Percentiles rank a stretch among this genome's conserved stretches.
Evolutionary conservation across 768 basidiomycete species (phyloP).

Genomic region (Cyathus striatus): DNA sequence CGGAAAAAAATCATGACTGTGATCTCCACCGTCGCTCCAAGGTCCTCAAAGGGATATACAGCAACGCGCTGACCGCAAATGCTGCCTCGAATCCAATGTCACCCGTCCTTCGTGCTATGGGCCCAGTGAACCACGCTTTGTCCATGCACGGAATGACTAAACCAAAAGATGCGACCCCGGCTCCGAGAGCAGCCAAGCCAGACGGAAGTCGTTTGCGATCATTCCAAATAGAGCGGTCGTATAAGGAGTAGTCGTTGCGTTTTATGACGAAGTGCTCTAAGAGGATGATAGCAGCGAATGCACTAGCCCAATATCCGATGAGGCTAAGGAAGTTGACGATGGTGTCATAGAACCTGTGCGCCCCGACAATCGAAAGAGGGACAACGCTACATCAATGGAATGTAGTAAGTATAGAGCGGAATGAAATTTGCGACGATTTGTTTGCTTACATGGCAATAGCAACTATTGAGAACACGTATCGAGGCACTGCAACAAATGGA

Average conservation of each 20-base stretch:
- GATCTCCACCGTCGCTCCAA: constrained; percentile 35
- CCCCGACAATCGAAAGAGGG: constrained; percentile 73
- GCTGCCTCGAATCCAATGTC: constrained; percentile 84
- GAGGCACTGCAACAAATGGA: too few species aligned
- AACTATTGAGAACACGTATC: too few species aligned
- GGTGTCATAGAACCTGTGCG: constrained; percentile 65
- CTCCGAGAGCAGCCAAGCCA: constrained; percentile 58
- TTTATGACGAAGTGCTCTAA: constrained; percentile 71
- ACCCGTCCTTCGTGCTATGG: constrained; percentile 64
- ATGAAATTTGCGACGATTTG: too few species aligned
- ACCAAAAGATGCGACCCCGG: constrained; percentile 47
- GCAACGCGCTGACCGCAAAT: constrained; percentile 44
- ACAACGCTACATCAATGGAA: too few species aligned
- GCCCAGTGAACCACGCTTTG: constrained; percentile 75
- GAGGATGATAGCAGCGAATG: constrained; percentile 58
- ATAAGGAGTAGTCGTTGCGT: constrained; percentile 40
- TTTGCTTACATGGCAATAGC: too few species aligned
- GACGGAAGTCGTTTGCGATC: constrained; percentile 49
- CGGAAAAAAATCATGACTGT: too few species aligned
- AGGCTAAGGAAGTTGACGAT: constrained; percentile 74
- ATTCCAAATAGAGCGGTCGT: constrained; percentile 58
- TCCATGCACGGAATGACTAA: constrained; percentile 66
- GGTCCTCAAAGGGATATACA: constrained; percentile 55
- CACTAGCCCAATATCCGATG: constrained; percentile 63
- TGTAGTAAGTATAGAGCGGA: too few species aligned